Base-by-base conservation (phyloP, 306 rosid genomes). In the Vigna unguiculata region DNA sequence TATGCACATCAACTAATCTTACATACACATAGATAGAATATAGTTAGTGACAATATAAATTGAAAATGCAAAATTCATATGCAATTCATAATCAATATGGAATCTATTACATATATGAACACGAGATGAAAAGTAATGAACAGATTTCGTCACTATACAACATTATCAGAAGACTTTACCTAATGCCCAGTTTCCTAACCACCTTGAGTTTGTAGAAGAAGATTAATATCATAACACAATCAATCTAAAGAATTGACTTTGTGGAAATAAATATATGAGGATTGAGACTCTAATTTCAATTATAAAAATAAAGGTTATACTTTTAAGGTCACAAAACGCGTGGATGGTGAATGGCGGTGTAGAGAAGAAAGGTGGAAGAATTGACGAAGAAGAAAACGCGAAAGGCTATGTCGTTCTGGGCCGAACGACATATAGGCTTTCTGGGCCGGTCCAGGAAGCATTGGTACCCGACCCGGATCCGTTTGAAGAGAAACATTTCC, bases 401-500 rank as follows among this genome's bases (percentile, higher is more conserved):
- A 63, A 10, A 17, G 19, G 45, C 69, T 46, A 30, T 17, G 34
- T 41, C 57, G 45, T 73, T 71, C 20, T 74, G 59, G 46, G 55
- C 69, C 28, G n/a, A 41, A 40, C 46, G 41, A 69, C 10, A 30
- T 25, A 4, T 20, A 20, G 2, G 3, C 0, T 9, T 19, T 19
- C 19, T 45, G 47, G 78, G 34, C 20, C 34, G 21, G 6, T 6
- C 4, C 47, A 11, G 19, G 28, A 2, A 12, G 1, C 3, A 0
- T 1, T 0, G 0, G 0, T 12, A 19, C 9, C 49, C 8, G 48
- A 71, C 30, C 8, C 34, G 40, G 10, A 7, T 53, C 76, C 51
- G 14, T 53, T 49, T 49, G 30, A 32, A 51, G 48, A 30, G 32
- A 40, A 34, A 10, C 48, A 5, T n/a, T 69, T 16, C 5, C 16